Base-by-base conservation (phyloP, 768 basidiomycete genomes). In the Suillus tomentosus region DNA sequence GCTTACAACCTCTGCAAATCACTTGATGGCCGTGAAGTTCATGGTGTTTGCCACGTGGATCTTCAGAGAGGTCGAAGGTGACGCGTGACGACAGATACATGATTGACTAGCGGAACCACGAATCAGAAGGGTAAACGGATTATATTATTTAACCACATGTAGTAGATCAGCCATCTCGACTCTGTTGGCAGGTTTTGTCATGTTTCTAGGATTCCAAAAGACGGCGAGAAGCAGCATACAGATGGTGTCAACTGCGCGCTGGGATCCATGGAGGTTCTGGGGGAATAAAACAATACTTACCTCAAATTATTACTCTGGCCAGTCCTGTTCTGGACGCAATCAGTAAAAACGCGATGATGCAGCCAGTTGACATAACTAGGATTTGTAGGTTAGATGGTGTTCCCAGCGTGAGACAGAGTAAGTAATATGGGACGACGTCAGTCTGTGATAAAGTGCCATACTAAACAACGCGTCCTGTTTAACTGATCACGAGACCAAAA, bases 351-450 rank as follows among this genome's bases (percentile, higher is more conserved):
- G 50, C 83, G 85, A 67, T 84, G 75, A 72, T 94, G 90, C 72
- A 93, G 91, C 78, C 85, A 89, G 78, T 95, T 81, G 11, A 91
- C 91, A 63, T 88, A 85, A 69, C 81, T 79, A 55, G 87, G 87
- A 17, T 89, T 51, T 51, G 27, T 51, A 53, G 24, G 22, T 48
- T 48, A 24, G 5, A 48, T 7, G 11, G 13, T 27, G 7, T 17
- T 51, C 14, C 47, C 22, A 48, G 47, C 11, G 45, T 47, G n/a
- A 27, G 27, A 27, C 3, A 27, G 27, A 27, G 27, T 27, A 27
- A 4, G 3, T 27, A 27, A 27, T 27, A 31, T 31, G 27, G 31
- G 5, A 31, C 3, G 31, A 31, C 27, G 27, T 27, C 27, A 27
- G 27, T 27, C 2, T 27, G 27, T 27, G 27, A 31, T 31, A 31